Base-by-base conservation (phyloP, 2,329 filamentous ascomycete species). In the Fusarium miscanthi region DNA sequence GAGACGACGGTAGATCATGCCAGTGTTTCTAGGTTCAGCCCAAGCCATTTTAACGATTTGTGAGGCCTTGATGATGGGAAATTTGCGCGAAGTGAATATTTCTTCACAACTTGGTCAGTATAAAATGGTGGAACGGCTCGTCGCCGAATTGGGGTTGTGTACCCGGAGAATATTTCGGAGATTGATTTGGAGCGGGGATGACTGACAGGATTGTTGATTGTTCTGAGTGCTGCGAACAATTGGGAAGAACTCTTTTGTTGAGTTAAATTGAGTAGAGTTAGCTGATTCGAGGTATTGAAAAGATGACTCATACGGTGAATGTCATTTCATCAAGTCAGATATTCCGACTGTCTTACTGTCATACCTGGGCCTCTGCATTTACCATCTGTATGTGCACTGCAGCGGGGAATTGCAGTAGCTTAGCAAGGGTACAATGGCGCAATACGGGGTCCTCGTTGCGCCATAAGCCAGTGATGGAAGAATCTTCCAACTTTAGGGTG, bases 1-100 rank as follows among this genome's bases (percentile, higher is more conserved):
- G 11, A 84, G 80, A 38, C 82, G 81, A 75, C 83, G 82, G 76
- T 84, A 84, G 72, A 79, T 64, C 83, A 84, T 85, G 63, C 83
- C 83, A 17, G 83, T 84, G 62, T 84, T 80, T 61, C 83, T 78
- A 59, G 83, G 83, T 79, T 85, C 83, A 73, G 80, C 71, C 79
- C 80, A 84, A 42, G 83, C 82, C 83, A 85, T 85, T 68, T 51
- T 80, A 40, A 37, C 59, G 45, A 23, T 41, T 64, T 43, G 66
- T 61, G 45, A 64, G 43, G 59, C 62, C 33, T 38, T 17, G 48
- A 23, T 21, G 49, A 43, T 66, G 25, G 33, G 37, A 23, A 45
- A 13, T 25, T 23, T 59, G 40, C 42, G 52, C 27, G 31, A 30
- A 58, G 40, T 45, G 52, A 60, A n/a, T 58, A 40, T 51, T 42